Evolutionary conservation across 768 basidiomycete genomes (phyloP), one percentile per base, ranked within the genome.

Genomic region (Asterophora parasitica): DNA sequence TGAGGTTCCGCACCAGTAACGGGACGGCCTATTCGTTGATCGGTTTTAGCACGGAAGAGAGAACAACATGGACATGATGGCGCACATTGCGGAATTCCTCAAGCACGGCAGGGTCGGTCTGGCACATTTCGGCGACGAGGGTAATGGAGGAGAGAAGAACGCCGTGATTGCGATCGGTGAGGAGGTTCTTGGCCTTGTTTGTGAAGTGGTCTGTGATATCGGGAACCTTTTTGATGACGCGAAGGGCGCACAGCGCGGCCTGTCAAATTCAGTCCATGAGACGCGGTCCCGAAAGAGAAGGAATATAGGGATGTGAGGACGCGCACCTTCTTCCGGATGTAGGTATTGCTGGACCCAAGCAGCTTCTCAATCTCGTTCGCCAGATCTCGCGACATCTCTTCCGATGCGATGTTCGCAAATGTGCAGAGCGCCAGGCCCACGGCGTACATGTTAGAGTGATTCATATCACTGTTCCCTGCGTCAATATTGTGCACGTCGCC

Each of bases 331-430:
- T 98, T 98, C 47, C 96, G 87, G 56, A 99, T 97, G 67, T 99
- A 99, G 4, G 95, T 92, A 62, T 99, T 99, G 54, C 92, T 94
- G 30, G 92, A 95, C 8, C 96, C 96, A 46, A 99, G 73, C 4
- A 98, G 75, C 68, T 98, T 97, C 71, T 97, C 94, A 55, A 99
- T 89, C 72, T 98, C 96, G 60, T 97, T 95, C 45, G 88, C 89
- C 56, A 99, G 74, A 75, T 99, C 96, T 53, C 96, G 83, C 23
- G 95, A 93, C 96, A 99, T 99, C 69, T 99, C 96, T 67, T 99
- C 96, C 15, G 93, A 96, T 8, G 96, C 92, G 56, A 98, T 98
- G 62, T 98, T 97, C 49, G 95, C 96, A 62, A 99, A 98, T 0
- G 96, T 98, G 60, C 93, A 97, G 30, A 99, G 81, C 2, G 93